Evolutionary conservation across 2,329 filamentous ascomycete species (phyloP).

Genomic region (Aspergillus jensenii): DNA sequence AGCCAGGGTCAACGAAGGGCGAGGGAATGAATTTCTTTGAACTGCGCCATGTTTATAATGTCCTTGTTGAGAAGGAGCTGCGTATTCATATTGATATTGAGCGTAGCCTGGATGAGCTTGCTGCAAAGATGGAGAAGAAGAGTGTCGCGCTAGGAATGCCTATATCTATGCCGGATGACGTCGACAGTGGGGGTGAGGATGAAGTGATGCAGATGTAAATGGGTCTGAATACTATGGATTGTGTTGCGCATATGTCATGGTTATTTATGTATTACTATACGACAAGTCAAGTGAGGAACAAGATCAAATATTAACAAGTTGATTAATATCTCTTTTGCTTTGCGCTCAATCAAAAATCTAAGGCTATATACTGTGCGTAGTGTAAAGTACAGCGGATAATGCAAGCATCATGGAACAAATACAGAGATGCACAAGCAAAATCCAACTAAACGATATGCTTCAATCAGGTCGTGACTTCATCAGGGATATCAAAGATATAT

Average conservation of each 20-base stretch:
- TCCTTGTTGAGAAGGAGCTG: slow-evolving; percentile 62
- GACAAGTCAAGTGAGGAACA: not conserved
- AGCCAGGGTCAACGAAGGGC: slow-evolving; percentile 1
- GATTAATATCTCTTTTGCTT: not conserved
- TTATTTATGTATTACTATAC: not conserved
- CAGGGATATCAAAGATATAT: slow-evolving; percentile 1
- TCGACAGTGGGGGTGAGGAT: slow-evolving; percentile 26
- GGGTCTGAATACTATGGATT: not conserved
- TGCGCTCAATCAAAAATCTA: not conserved
- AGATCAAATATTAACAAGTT: not conserved
- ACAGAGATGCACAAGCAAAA: slow-evolving; percentile 12
- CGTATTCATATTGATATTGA: slow-evolving; percentile 58
- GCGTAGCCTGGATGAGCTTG: slow-evolving; percentile 38
- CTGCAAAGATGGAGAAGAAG: slow-evolving; percentile 17
- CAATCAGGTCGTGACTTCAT: slow-evolving; percentile 15
- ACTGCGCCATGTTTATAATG: slow-evolving; percentile 53
- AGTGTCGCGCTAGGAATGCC: slow-evolving; percentile 14
- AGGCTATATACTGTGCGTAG: not conserved
- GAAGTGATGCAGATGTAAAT: slow-evolving; percentile 14
- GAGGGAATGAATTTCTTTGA: slow-evolving; percentile 47
- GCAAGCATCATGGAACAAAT: slow-evolving; percentile 2
- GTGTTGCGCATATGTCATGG: not conserved
- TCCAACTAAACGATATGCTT: slow-evolving; percentile 18
- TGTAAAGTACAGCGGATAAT: slow-evolving; percentile 14
- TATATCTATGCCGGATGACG: slow-evolving; percentile 33